These are phyloP conservation scores for Cyphellophora attinorum DNA, from an alignment of 2,329 filamentous ascomycete genomes.

Conservation along the genomic window DNA sequence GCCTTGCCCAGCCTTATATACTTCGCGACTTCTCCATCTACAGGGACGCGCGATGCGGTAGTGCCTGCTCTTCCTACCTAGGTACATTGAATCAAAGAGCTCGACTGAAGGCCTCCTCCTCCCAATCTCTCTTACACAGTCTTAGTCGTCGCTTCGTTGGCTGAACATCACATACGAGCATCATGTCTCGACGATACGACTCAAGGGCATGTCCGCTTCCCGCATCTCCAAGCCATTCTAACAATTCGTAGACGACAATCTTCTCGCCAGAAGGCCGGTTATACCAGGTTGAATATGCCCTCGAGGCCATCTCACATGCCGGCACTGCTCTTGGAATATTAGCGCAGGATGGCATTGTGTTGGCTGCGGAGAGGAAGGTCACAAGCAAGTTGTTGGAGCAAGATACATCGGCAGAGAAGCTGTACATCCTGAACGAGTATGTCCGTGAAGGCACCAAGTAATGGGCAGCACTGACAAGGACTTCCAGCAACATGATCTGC, in stretches of 20 bases:
- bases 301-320: slow-evolving; percentile 97
- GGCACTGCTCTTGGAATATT: slow-evolving; percentile 94
- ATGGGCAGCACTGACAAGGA: background rate
- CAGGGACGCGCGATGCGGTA: too few species aligned
- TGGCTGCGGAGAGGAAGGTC: slow-evolving; percentile 96
- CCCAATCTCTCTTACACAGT: too few species aligned
- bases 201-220: slow-evolving; percentile 61
- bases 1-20: too few species aligned
- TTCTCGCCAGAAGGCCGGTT: slow-evolving; percentile 98
- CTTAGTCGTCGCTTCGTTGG: too few species aligned
- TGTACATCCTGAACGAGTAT: slow-evolving; percentile 97
- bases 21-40: too few species aligned
- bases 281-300: slow-evolving; percentile 98
- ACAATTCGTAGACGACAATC: slow-evolving; percentile 72
- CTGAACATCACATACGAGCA: too few species aligned
- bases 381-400: slow-evolving; percentile 98
- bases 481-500: slow-evolving; percentile 93
- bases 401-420: slow-evolving; percentile 98
- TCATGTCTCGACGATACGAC: slow-evolving; percentile 96
- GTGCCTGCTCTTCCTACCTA: too few species aligned
- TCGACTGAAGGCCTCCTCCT: too few species aligned
- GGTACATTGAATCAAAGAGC: too few species aligned
- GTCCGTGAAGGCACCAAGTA: slow-evolving; percentile 22
- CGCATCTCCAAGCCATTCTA: slow-evolving; percentile 14
- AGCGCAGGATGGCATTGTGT: slow-evolving; percentile 94